Percentiles rank a stretch among this genome's conserved stretches.
These are phyloP conservation scores for Vitis hybrid DNA, from an alignment of 177 flowering plant species.

Conservation along the genomic window DNA sequence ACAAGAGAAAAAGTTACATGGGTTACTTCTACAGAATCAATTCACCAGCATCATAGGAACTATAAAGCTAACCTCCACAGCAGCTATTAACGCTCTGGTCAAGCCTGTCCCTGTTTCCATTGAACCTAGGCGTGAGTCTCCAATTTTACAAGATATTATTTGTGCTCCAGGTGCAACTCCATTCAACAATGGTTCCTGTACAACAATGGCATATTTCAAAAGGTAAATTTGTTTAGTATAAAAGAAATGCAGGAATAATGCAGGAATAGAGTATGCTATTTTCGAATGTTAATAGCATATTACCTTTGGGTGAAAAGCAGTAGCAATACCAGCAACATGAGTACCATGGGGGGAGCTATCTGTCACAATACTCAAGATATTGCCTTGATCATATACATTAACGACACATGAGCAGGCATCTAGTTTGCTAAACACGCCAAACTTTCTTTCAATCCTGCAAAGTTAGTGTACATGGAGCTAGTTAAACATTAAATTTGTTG, in stretches of 20 bases:
- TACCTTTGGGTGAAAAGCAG: constrained; percentile 95
- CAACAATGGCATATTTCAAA: constrained; percentile 9
- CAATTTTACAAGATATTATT: constrained; percentile 92
- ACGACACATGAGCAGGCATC: constrained; percentile 91
- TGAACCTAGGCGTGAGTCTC: constrained; percentile 85
- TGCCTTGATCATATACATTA: constrained; percentile 86
- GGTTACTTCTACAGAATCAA: too few relatives aligned
- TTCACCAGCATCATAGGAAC: too few relatives aligned
- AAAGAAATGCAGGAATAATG: constrained; percentile 7
- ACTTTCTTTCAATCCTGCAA: constrained; percentile 78
- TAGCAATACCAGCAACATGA: constrained; percentile 98
- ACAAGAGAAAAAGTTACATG: too few relatives aligned
- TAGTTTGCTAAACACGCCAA: constrained; percentile 85
- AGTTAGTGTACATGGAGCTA: constrained; percentile 3
- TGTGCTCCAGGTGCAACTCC: constrained; percentile 99
- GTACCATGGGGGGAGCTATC: constrained; percentile 97
- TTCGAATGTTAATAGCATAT: not conserved
- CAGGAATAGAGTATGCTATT: constrained; percentile 3
- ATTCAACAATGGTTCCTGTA: constrained; percentile 81
- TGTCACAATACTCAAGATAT: constrained; percentile 85
- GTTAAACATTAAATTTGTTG: constrained; percentile 1
- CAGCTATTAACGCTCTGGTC: constrained; percentile 88
- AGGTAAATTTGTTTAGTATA: not conserved
- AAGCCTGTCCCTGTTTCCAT: constrained; percentile 99
- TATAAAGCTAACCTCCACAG: constrained; percentile 65